Conservation (phyloP, 2,329 filamentous ascomycete species). For the Nothophaeocryptopus gaeumannii region DNA sequence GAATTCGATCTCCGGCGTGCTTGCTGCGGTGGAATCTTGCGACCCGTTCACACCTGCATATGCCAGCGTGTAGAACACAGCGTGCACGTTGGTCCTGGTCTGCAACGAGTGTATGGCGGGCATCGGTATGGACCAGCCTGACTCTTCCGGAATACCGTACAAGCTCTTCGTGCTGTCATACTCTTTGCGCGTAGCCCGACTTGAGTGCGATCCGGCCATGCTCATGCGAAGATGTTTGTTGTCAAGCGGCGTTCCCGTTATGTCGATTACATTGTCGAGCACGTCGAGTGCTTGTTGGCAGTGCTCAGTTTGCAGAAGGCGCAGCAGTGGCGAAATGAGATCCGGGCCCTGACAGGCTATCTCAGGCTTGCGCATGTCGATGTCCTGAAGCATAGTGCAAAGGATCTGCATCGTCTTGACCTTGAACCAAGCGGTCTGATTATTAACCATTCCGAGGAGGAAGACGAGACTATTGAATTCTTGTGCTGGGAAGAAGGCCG, state of each 20-base stretch:
- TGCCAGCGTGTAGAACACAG: constrained; percentile 77
- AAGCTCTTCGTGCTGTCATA: constrained; percentile 91
- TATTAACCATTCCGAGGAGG: constrained; percentile 86
- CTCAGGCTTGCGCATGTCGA: constrained; percentile 89
- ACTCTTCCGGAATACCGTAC: constrained; percentile 93
- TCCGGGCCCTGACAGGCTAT: constrained; percentile 90
- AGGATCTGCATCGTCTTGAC: constrained; percentile 89
- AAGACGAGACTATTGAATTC: constrained; percentile 87
- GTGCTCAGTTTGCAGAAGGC: constrained; percentile 86
- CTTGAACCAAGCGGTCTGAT: constrained; percentile 85
- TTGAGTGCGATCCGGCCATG: constrained; percentile 84
- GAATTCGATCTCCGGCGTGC: constrained; percentile 87
- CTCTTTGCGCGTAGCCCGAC: constrained; percentile 79
- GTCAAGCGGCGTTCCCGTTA: constrained; percentile 83
- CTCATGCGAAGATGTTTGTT: constrained; percentile 96
- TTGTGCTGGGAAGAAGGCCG: constrained; percentile 74
- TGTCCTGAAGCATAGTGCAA: constrained; percentile 77
- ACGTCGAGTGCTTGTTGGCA: constrained; percentile 91
- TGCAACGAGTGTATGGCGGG: constrained; percentile 84
- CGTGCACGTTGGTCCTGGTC: constrained; percentile 89
- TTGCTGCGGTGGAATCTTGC: constrained; percentile 51
- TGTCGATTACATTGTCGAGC: constrained; percentile 90
- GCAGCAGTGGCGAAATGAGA: constrained; percentile 85
- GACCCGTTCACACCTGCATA: constrained; percentile 42
- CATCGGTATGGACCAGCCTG: constrained; percentile 92